Conservation (phyloP, 164 flowering plant species). For the Vitis riparia region DNA sequence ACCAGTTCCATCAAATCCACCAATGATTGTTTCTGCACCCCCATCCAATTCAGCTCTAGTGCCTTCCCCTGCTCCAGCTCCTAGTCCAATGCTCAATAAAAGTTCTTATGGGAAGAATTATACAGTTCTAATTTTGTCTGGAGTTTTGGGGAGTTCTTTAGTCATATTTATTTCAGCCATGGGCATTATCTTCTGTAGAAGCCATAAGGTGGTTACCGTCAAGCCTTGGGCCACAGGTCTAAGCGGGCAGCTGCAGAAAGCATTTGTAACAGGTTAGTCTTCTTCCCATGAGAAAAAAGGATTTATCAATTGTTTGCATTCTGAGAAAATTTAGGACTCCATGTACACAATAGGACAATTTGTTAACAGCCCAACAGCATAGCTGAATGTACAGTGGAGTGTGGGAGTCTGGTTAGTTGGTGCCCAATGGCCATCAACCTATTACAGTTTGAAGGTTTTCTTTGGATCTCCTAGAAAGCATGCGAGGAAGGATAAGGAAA, state of each 20-base stretch:
- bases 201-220: conserved; percentile 46
- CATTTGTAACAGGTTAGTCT: conserved; percentile 54
- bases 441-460: no score
- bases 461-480: no score
- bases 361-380: not conserved
- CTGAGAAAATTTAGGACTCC: not conserved
- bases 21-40: conserved; percentile 10
- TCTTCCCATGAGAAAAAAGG: conserved; percentile 1
- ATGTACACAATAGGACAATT: not conserved
- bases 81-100: conserved; percentile 5
- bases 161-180: conserved; percentile 29
- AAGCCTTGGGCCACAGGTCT: conserved; percentile 75
- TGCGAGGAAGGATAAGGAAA: no score
- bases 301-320: not conserved
- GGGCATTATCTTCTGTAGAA: conserved; percentile 31
- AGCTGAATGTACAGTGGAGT: not conserved
- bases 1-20: conserved; percentile 13
- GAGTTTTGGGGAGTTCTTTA: conserved; percentile 26
- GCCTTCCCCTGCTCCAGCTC: conserved; percentile 29
- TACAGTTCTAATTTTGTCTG: conserved; percentile 16
- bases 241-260: conserved; percentile 75
- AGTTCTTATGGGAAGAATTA: conserved; percentile 11
- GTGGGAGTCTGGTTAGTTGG: no score
- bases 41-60: conserved; percentile 6
- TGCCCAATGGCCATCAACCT: no score